Base-by-base conservation (phyloP, 495 filamentous ascomycete species). In the Daldinia vernicosa region DNA sequence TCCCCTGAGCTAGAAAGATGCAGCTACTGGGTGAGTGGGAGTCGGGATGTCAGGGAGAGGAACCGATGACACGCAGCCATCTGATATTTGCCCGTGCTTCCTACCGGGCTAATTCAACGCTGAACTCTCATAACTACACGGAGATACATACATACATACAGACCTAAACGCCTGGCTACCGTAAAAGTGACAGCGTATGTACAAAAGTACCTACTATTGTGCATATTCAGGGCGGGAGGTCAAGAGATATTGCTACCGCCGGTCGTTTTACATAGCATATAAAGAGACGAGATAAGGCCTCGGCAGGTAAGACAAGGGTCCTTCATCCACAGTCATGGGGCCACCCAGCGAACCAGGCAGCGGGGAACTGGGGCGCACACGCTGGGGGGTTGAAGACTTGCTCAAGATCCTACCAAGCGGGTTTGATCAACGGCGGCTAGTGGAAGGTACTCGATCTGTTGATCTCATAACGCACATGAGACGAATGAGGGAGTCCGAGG, bases 351-450 rank as follows among this genome's bases (percentile, higher is more conserved):
- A 71, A 60, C 59, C 59, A 64, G 67, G 67, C 68, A 68, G 71
- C 68, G 71, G 71, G 71, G 71, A 74, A 74, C 67, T 70, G 68
- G 67, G 71, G 62, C 67, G 63, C 67, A 71, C 62, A 43, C 55
- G 66, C 71, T 67, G 68, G 67, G 71, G 71, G 67, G 53, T 52
- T 60, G 58, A 58, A 61, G 51, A 70, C 50, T 43, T 66, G 63
- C 58, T 64, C 50, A 67, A 70, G 68, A 71, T 74, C 67, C 71
- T 71, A 32, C 67, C 63, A 67, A 54, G 67, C 62, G 67, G 53
- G 67, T 71, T 74, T 71, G 67, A 71, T 71, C 67, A 74, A 74
- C 67, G 68, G 67, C 71, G 67, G 67, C 71, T 71, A 70, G 71
- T 66, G 53, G 47, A 58, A 73, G 39, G 70, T 73, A 66, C 69